phyloP scores from a whole-genome alignment of 768 basidiomycete species.

The Tulasnella sp. region DNA sequence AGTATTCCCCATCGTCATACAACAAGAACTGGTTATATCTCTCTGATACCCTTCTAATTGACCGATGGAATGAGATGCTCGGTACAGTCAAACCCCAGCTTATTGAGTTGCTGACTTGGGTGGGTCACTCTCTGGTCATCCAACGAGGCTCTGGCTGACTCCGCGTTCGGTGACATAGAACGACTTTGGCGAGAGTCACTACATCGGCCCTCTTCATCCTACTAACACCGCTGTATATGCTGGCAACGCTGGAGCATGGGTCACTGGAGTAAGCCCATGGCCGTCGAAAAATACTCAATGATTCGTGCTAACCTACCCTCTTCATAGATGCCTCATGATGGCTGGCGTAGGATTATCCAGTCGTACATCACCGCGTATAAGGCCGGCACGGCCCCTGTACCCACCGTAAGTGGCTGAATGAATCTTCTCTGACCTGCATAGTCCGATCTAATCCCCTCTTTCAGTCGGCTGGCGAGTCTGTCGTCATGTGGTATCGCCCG shows the following conservation, averaged over 20 bases:
- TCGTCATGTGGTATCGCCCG: conserved; percentile 28
- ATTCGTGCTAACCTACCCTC: conserved; percentile 10
- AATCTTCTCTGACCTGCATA: too few species aligned
- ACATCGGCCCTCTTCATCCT: conserved; percentile 26
- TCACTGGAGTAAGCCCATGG: conserved; percentile 21
- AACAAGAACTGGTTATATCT: conserved; percentile 30
- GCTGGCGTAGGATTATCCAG: conserved; percentile 26
- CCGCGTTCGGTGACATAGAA: background rate
- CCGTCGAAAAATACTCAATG: conserved; percentile 26
- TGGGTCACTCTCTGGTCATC: too few species aligned
- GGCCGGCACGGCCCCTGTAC: conserved; percentile 17
- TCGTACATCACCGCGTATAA: conserved; percentile 31
- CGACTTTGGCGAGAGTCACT: conserved; percentile 25
- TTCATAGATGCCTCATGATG: conserved; percentile 22
- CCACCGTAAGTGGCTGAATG: too few species aligned
- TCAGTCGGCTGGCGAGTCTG: conserved; percentile 24
- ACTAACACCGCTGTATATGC: conserved; percentile 24
- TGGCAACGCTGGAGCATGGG: too few species aligned
- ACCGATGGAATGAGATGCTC: conserved; percentile 27
- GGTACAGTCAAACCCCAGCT: conserved; percentile 21
- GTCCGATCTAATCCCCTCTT: too few species aligned
- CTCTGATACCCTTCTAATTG: conserved; percentile 26
- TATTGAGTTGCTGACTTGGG: conserved; percentile 24
- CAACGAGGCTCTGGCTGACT: conserved; percentile 1
- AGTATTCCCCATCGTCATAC: conserved; percentile 22